phyloP scores from a whole-genome alignment of 2,329 filamentous ascomycete genomes.

The Aspergillus ochraceus region DNA sequence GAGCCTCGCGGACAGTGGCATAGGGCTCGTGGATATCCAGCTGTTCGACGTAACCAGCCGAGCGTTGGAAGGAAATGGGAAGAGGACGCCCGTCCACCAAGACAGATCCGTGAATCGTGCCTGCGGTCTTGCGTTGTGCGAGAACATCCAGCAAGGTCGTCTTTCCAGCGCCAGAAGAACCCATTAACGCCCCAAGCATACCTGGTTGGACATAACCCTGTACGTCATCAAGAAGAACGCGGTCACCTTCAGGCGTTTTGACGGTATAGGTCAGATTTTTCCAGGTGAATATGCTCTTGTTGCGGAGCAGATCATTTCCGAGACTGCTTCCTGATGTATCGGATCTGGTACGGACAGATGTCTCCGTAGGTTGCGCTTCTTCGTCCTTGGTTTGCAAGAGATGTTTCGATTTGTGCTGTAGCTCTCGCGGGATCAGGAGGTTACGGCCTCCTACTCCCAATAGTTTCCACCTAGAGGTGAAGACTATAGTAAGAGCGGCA shows the following conservation, averaged over 20 bases:
- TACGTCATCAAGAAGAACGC: background rate
- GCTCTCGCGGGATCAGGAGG: conserved; percentile 61
- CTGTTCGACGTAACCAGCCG: conserved; percentile 1
- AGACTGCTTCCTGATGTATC: no score
- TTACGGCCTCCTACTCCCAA: conserved; percentile 48
- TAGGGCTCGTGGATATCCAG: conserved; percentile 1
- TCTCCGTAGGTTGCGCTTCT: no score
- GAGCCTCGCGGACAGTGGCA: background rate
- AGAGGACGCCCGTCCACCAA: background rate
- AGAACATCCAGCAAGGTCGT: conserved; percentile 1
- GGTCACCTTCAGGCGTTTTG: background rate
- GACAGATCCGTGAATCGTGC: background rate
- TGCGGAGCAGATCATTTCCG: background rate
- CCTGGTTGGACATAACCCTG: background rate
- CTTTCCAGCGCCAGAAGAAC: conserved; percentile 1
- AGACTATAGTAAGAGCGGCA: conserved; percentile 56
- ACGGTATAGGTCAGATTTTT: conserved; percentile 1
- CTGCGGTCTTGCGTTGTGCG: background rate
- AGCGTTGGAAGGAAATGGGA: background rate
- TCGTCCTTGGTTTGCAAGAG: no score
- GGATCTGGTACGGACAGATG: no score
- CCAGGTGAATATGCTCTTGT: background rate
- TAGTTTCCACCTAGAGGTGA: conserved; percentile 55
- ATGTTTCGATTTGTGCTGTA: no score
- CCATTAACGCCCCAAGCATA: background rate